These are phyloP conservation scores for Yarrowia keelungensis DNA, from an alignment of 805 yeast genomes.

Conservation along the genomic window DNA sequence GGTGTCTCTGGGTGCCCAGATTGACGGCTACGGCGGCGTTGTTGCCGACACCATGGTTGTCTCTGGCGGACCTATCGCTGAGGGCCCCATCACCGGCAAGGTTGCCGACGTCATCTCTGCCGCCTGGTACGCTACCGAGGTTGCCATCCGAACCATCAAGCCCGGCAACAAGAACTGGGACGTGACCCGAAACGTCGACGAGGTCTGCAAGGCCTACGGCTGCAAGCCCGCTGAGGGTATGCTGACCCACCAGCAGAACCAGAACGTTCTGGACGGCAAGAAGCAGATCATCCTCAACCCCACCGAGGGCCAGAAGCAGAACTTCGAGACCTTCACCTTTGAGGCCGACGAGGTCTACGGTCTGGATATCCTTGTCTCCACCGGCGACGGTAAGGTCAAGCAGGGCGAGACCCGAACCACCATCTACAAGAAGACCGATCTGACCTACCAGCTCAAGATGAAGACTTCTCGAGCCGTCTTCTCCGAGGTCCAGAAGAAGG, in stretches of 20 bases:
- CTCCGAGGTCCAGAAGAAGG: conserved; percentile 70
- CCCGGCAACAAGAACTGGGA: conserved; percentile 77
- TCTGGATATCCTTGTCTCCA: conserved; percentile 70
- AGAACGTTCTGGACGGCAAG: conserved; percentile 72
- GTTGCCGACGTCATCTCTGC: conserved; percentile 73
- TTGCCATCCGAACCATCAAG: conserved; percentile 71
- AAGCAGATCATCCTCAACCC: conserved; percentile 81
- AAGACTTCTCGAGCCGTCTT: conserved; percentile 71
- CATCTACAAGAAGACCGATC: conserved; percentile 74
- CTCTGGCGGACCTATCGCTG: conserved; percentile 43
- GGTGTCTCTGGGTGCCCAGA: conserved; percentile 75
- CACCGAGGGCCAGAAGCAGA: conserved; percentile 66
- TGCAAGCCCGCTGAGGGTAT: conserved; percentile 74
- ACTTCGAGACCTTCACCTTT: conserved; percentile 68
- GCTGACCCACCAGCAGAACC: conserved; percentile 74
- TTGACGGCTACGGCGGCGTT: conserved; percentile 76
- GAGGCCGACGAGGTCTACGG: conserved; percentile 82
- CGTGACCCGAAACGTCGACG: conserved; percentile 69
- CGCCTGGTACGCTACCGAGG: conserved; percentile 80
- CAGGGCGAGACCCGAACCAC: conserved; percentile 67
- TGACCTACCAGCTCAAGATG: conserved; percentile 70
- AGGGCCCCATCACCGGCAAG: conserved; percentile 55
- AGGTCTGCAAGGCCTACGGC: conserved; percentile 66
- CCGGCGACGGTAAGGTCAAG: conserved; percentile 73
- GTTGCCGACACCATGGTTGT: conserved; percentile 73